Conservation (phyloP, 202 grass and related monocot species). For the Zoysia matrella region DNA sequence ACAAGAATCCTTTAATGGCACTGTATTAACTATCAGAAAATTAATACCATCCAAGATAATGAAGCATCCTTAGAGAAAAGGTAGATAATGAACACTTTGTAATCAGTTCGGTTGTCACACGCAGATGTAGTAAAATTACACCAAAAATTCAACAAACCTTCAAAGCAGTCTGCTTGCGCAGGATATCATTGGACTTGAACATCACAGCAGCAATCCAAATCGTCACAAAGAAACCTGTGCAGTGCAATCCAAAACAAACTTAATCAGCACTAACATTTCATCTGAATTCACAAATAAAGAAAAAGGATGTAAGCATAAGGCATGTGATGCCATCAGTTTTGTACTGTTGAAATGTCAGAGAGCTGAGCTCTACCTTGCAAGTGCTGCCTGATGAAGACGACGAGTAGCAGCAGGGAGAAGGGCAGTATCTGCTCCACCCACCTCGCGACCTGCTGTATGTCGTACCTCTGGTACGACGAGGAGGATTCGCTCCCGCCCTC, state of each 20-base stretch:
- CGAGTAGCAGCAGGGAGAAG: slow-evolving; percentile 93
- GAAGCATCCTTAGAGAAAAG: neutral
- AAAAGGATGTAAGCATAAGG: neutral
- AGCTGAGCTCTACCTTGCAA: slow-evolving; percentile 68
- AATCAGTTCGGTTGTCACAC: neutral
- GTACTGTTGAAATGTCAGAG: neutral
- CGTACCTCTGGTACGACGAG: slow-evolving; percentile 83
- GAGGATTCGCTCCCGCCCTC: slow-evolving; percentile 52
- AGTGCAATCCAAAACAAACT: slow-evolving; percentile 33
- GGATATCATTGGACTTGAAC: slow-evolving; percentile 40
- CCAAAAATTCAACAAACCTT: slow-evolving; percentile 57
- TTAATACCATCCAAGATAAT: neutral
- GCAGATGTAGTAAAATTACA: neutral
- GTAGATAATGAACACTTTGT: neutral
- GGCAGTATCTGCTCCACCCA: slow-evolving; percentile 99
- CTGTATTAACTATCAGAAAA: neutral
- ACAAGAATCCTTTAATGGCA: neutral
- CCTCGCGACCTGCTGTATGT: slow-evolving; percentile 96
- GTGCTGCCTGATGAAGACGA: slow-evolving; percentile 99
- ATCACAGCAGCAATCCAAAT: too few relatives aligned
- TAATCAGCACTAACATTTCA: slow-evolving; percentile 1
- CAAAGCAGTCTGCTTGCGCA: slow-evolving; percentile 93
- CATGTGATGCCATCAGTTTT: neutral
- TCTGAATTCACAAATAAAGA: neutral
- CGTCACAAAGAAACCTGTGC: slow-evolving; percentile 32